Evolutionary conservation across 2,329 filamentous ascomycete species (phyloP).

Genomic region (Dothiorella sarmentorum): DNA sequence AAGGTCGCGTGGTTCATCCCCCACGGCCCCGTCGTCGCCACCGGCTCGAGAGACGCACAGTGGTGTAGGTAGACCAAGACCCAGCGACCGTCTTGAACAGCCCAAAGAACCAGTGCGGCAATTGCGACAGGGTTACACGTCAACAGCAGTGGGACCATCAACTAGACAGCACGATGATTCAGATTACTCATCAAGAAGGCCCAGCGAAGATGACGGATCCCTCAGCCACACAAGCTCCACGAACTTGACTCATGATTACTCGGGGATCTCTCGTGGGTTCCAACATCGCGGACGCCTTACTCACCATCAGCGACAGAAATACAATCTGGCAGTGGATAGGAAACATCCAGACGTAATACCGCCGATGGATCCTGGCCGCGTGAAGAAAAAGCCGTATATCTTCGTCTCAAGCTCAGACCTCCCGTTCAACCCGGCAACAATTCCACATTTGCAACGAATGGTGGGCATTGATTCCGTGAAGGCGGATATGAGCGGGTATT

Average conservation of each 20-base stretch:
- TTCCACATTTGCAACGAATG: background rate
- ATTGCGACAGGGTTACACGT: background rate
- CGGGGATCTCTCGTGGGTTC: background rate
- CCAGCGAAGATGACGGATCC: background rate
- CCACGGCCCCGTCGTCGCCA: background rate
- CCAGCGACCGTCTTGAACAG: background rate
- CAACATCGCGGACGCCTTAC: background rate
- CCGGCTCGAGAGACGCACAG: background rate
- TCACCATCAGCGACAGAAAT: background rate
- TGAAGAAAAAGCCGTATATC: constrained; percentile 1
- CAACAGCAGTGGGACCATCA: background rate
- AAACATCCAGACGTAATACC: background rate
- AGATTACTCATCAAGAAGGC: background rate
- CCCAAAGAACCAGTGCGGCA: background rate
- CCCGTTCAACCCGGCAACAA: background rate
- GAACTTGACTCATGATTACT: background rate
- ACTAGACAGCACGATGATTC: background rate
- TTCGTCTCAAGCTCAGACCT: constrained; percentile 5
- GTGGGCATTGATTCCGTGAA: background rate
- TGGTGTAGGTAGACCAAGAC: constrained; percentile 1
- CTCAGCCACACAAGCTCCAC: background rate
- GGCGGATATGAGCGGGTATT: background rate
- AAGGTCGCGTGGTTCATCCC: background rate
- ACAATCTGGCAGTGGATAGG: background rate
- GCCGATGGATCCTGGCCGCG: background rate